Evolutionary conservation across 305 asterid species (phyloP), one percentile per base, ranked within the genome.

Genomic region (Stenogyne calaminthoides): DNA sequence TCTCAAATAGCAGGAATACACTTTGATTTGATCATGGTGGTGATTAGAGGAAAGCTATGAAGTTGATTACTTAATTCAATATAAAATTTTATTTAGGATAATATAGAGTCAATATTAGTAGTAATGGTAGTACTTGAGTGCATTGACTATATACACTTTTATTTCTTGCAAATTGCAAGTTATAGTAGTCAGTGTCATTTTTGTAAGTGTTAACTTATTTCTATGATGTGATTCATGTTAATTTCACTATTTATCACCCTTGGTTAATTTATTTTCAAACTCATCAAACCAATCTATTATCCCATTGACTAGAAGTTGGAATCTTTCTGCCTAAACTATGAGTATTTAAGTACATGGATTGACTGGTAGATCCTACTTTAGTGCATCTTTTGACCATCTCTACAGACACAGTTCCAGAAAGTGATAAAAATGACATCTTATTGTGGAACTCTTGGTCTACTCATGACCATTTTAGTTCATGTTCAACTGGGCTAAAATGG

Each of bases 301-400:
- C 25, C 18, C 37, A 16, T 61, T 69, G 39, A 57, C 51, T 61
- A 58, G 42, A 58, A 29, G 18, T 6, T 75, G 70, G 57, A 67
- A 61, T 52, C 64, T 76, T 51, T 37, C 29, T 18, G n/a, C 58
- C 9, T 59, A 3, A 18, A 15, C 2, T 36, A 25, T 44, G 51
- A 44, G 51, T 44, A 44, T 44, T 39, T 62, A 40, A 19, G 59
- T 68, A 32, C 72, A 73, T 54, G 47, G 3, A 69, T 64, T 39
- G 70, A 72, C 71, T 52, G 19, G 63, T 69, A 34, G 40, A 70
- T 76, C 42, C 16, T 40, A 42, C n/a, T 25, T 39, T 66, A 55
- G 22, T 77, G 64, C 27, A 54, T 68, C 64, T 56, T 64, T 64
- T 79, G 78, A 71, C 77, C 61, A 51, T 66, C 6, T 71, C 65